Base-by-base conservation (phyloP, 169 alveolate genomes). In the Plasmodium ovale region DNA sequence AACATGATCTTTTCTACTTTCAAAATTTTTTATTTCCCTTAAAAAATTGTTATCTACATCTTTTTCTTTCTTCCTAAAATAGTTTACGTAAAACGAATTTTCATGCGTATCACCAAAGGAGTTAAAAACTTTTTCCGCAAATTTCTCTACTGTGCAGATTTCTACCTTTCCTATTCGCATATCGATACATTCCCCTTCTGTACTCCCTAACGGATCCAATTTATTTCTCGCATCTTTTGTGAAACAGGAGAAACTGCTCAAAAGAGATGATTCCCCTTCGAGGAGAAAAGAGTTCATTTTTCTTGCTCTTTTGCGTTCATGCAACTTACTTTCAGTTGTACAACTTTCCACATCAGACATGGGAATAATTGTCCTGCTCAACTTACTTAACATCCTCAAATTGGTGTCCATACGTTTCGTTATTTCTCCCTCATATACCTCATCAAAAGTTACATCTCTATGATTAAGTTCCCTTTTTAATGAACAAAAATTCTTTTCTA, bases 21-120 rank as follows among this genome's bases (percentile, higher is more conserved):
- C 89, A 29, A 79, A 79, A 29, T 79, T 64, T 42, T 79, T 79
- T 79, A 79, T 79, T 65, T 79, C 82, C 14, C 49, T 53, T 65
- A 62, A 65, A 65, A 51, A 65, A 79, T 44, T 79, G 4, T 64
- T 53, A 65, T 79, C 79, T 33, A 79, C 14, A 5, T 79, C 84
- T 53, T 65, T 62, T 35, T 65, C 74, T 29, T 53, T 65, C 23
- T 79, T 53, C 35, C 47, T 79, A 29, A 79, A 64, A 79, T 59
- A 49, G 35, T 37, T 65, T 25, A 35, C 65, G 35, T 79, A 79
- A 16, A 79, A 21, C 44, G 54, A 51, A 51, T 51, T 44, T 25
- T 79, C 89, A 65, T 31, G n/a, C 7, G 21, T 54, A 49, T 54
- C 29, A 27, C 42, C 37, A 42, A 49, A 65, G 19, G 37, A 47